These are phyloP conservation scores for Apophysomyces variabilis DNA, from an alignment of 371 early-diverging fungal genomes.

Conservation along the genomic window DNA sequence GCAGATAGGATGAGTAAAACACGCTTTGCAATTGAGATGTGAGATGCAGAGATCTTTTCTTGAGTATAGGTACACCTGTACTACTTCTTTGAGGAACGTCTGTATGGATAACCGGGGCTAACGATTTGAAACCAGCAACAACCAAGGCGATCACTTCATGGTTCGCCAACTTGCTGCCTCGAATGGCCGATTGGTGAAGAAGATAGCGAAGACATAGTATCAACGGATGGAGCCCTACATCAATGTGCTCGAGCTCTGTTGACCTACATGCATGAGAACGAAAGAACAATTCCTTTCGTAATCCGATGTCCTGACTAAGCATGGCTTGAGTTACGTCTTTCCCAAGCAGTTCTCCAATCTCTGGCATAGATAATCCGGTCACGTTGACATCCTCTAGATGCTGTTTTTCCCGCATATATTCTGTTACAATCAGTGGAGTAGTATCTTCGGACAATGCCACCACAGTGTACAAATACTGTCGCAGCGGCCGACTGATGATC, in stretches of 20 bases:
- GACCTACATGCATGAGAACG: slow-evolving; percentile 2
- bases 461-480: slow-evolving; percentile 51
- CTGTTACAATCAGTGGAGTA: slow-evolving; percentile 15
- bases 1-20: slow-evolving; percentile 37
- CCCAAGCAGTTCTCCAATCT: not conserved
- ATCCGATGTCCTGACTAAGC: not conserved
- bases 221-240: slow-evolving; percentile 19
- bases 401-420: slow-evolving; percentile 43
- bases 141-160: slow-evolving; percentile 44
- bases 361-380: slow-evolving; percentile 4
- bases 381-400: slow-evolving; percentile 25
- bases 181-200: slow-evolving; percentile 21
- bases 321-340: not conserved
- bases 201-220: slow-evolving; percentile 44
- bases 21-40: slow-evolving; percentile 43
- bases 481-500: slow-evolving; percentile 47
- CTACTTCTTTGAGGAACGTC: not conserved
- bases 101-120: slow-evolving; percentile 17
- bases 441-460: slow-evolving; percentile 1
- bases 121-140: slow-evolving; percentile 30
- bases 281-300: slow-evolving; percentile 11
- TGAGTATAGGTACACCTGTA: slow-evolving; percentile 27
- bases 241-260: not conserved
- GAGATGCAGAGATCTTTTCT: slow-evolving; percentile 37
- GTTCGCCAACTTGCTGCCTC: slow-evolving; percentile 23